Base-by-base conservation (phyloP, 768 basidiomycete genomes). In the Pleurotus citrinopileatus region DNA sequence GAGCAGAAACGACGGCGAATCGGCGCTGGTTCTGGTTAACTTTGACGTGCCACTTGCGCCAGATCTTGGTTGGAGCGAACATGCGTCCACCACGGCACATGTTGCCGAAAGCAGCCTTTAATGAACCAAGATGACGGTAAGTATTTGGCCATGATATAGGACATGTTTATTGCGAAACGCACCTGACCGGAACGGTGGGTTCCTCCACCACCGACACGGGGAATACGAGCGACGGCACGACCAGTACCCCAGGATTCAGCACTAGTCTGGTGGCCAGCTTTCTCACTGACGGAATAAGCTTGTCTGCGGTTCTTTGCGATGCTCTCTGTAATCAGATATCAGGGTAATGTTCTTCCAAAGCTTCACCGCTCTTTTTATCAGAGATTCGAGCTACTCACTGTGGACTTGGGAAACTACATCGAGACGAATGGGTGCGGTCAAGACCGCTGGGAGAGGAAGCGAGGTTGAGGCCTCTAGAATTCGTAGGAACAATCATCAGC, bases 81-180 rank as follows among this genome's bases (percentile, higher is more conserved):
- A 99, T 98, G 70, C 97, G 94, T 80, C 97, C 97, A 69, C 97
- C 96, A 74, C 97, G 91, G 82, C 96, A 98, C 97, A 99, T 98
- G 89, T 98, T 98, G 68, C 97, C 97, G 78, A 98, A 98, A 27
- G 97, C 97, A 71, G 93, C 97, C 89, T 96, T 53, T 10, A 53
- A 43, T 32, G 55, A 36, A 64, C 43, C 48, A 52, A 50, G 34
- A 38, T 25, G 3, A 26, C 36, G 32, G 19, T 17, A 8, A 37
- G 22, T 36, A 15, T n/a, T 6, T n/a, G 12, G 2, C 15, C 6
- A 7, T 17, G 5, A 20, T 19, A 28, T 2, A 50, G 32, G 12
- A n/a, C 29, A 22, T 7, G n/a, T n/a, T n/a, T n/a, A n/a, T n/a
- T n/a, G n/a, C n/a, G n/a, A 13, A 19, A 66, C 80, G 57, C 59